Evolutionary conservation across 352 stramenopile species (phyloP).

Genomic region (Globisporangium parvum): DNA sequence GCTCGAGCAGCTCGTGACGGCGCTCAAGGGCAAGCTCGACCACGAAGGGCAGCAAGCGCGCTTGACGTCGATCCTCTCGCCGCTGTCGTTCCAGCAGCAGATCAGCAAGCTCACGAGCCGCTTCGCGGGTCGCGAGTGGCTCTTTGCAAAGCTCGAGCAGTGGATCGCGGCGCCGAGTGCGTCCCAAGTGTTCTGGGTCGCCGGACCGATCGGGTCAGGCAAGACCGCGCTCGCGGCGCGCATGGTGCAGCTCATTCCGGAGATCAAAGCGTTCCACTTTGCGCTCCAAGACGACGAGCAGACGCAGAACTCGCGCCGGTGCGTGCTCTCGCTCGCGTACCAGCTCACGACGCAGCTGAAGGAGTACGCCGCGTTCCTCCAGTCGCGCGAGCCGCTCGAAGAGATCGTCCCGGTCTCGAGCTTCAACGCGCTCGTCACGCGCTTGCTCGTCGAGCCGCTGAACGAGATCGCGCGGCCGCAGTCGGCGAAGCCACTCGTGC

Average conservation of each 20-base stretch:
- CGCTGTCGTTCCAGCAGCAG: constrained; percentile 67
- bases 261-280: constrained; percentile 74
- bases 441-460: constrained; percentile 54
- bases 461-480: constrained; percentile 51
- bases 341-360: constrained; percentile 71
- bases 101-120: constrained; percentile 64
- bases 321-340: constrained; percentile 63
- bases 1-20: constrained; percentile 44
- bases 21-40: constrained; percentile 54
- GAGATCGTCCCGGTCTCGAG: constrained; percentile 72
- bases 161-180: constrained; percentile 36
- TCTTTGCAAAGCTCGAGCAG: constrained; percentile 37
- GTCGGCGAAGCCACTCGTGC: constrained; percentile 44
- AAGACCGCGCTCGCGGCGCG: constrained; percentile 59
- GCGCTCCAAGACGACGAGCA: constrained; percentile 69
- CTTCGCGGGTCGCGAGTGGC: constrained; percentile 57
- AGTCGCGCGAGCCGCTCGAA: constrained; percentile 62
- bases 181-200: constrained; percentile 62
- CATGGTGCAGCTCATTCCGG: constrained; percentile 60
- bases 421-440: constrained; percentile 40
- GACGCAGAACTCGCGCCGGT: constrained; percentile 57
- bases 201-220: constrained; percentile 59
- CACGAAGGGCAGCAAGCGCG: constrained; percentile 68
- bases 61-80: constrained; percentile 56
- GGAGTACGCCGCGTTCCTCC: constrained; percentile 59